Base-by-base conservation (phyloP, 2,329 filamentous ascomycete species). In the Xylaria sp. region DNA sequence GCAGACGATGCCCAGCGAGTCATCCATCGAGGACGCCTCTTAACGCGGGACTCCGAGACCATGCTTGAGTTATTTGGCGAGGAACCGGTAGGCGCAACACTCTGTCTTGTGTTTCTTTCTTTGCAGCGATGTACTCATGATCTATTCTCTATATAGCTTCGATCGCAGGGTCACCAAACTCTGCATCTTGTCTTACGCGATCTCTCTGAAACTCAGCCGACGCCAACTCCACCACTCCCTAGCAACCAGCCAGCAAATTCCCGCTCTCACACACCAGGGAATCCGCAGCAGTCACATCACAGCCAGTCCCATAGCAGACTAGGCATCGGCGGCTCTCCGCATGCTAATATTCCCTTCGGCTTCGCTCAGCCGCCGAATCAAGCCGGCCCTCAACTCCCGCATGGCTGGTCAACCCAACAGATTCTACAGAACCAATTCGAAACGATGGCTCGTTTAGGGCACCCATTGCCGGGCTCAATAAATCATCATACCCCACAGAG, bases 21-120 rank as follows among this genome's bases (percentile, higher is more conserved):
- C 61, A 89, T 89, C 38, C 82, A 89, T 69, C 79, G 83, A 43
- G 87, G 87, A 0, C 82, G 85, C 37, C 78, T 87, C 49, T 75
- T 89, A 50, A 73, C 78, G 31, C 81, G 81, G 52, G 85, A 88
- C 38, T 75, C 76, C 11, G 84, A 87, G 60, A 87, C 82, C 15
- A 77, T 89, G 75, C 71, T 80, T 23, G 81, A 86, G 38, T 75
- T 89, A 2, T 85, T 89, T 70, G 85, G 86, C 2, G 76, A 80
- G 59, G 82, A 86, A 63, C 75, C 78, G 56, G 84, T 87, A 78
- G 67, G 81, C 70, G 37, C 40, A 19, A 28, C 51, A 4, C 21
- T 49, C n/a, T n/a, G n/a, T n/a, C n/a, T n/a, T n/a, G n/a, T n/a
- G n/a, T n/a, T n/a, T n/a, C n/a, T n/a, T 12, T n/a, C 28, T 14